These are phyloP conservation scores for Cystofilobasidium macerans DNA, from an alignment of 768 basidiomycete species.

Conservation along the genomic window DNA sequence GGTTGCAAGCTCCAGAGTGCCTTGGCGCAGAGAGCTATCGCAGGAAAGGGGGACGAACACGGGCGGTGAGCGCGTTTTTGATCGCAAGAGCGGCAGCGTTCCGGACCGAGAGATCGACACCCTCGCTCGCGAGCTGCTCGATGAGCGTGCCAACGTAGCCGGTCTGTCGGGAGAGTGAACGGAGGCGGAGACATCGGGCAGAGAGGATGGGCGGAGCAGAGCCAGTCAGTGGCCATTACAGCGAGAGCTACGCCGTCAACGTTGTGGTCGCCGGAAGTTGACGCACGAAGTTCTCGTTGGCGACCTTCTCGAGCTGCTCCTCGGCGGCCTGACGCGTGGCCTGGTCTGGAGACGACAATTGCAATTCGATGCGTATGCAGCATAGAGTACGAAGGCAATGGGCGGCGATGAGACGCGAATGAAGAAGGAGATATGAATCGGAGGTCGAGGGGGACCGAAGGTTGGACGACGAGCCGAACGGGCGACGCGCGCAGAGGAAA, in stretches of 20 bases:
- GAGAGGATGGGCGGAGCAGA: not conserved
- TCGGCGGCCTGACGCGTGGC: slow-evolving; percentile 84
- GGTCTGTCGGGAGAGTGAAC: slow-evolving; percentile 46
- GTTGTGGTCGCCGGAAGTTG: not conserved
- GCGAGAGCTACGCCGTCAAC: slow-evolving; percentile 15
- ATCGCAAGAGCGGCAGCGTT: slow-evolving; percentile 94
- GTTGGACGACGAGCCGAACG: not conserved
- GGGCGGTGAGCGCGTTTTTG: slow-evolving; percentile 85
- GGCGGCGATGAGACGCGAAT: not conserved
- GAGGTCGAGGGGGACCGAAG: not conserved
- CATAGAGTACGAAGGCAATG: too few relatives aligned
- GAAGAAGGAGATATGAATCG: slow-evolving; percentile 24
- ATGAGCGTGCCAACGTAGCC: slow-evolving; percentile 88
- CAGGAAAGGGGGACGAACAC: slow-evolving; percentile 48
- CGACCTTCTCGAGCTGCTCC: slow-evolving; percentile 72
- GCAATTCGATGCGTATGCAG: not conserved
- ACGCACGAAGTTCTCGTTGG: slow-evolving; percentile 80
- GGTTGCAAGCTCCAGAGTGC: slow-evolving; percentile 19
- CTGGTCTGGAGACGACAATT: slow-evolving; percentile 62
- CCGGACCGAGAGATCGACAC: slow-evolving; percentile 57
- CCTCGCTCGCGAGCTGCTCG: slow-evolving; percentile 68
- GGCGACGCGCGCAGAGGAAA: not conserved
- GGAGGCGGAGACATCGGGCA: not conserved
- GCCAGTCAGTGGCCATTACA: slow-evolving; percentile 21
- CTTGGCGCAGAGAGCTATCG: not conserved